phyloP scores from a whole-genome alignment of 23 red algal species.

The Cyanidiococcus yangmingshanensis region DNA sequence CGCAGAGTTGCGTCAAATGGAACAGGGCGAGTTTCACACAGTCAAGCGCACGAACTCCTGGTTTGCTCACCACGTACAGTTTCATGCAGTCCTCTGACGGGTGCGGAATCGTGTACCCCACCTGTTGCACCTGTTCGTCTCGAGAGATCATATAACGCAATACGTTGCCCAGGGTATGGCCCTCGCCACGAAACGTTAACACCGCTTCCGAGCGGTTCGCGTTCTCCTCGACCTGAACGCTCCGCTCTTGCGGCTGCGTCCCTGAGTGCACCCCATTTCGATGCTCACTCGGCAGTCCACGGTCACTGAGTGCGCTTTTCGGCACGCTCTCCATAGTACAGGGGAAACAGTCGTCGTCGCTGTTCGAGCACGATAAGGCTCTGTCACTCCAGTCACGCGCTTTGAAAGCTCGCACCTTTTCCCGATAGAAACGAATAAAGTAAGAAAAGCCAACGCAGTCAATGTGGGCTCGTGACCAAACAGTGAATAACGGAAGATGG shows the following conservation, averaged over 20 bases:
- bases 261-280: too few species aligned
- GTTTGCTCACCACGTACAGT: conserved; percentile 36
- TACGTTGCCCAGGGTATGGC: conserved; percentile 91
- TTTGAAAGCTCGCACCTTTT: too few species aligned
- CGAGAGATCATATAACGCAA: conserved; percentile 74
- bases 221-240: not conserved
- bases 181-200: conserved; percentile 57
- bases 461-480: too few species aligned
- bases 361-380: too few species aligned
- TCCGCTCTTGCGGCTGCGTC: not conserved
- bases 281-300: too few species aligned
- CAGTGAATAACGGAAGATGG: too few species aligned
- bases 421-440: too few species aligned
- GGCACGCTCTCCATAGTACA: too few species aligned
- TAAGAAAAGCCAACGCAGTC: too few species aligned
- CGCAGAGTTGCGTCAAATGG: not conserved
- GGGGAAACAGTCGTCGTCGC: too few species aligned
- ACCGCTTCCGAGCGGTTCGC: conserved; percentile 40
- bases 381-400: too few species aligned
- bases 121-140: conserved; percentile 53
- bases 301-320: too few species aligned
- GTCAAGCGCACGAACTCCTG: not conserved
- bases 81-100: conserved; percentile 85
- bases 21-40: not conserved
- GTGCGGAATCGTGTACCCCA: conserved; percentile 93